These are phyloP conservation scores for Calocera viscosa DNA, from an alignment of 768 basidiomycete species.

Conservation along the genomic window DNA sequence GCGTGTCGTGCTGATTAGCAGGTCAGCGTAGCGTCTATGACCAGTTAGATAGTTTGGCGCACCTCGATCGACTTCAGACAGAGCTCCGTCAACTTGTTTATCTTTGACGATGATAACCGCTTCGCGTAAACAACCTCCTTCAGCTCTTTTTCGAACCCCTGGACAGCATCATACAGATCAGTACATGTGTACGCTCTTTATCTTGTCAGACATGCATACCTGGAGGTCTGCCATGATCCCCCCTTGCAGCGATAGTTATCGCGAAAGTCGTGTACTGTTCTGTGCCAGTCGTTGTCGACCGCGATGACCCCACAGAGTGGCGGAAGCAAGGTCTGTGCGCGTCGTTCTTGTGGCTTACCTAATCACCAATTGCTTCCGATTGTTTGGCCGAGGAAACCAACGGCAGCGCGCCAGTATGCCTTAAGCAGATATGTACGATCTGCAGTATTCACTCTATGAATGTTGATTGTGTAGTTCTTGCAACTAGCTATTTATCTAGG, in stretches of 20 bases:
- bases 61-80: constrained; percentile 71
- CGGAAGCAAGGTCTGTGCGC: neutral
- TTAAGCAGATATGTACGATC: too few species aligned
- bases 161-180: neutral
- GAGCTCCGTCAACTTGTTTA: constrained; percentile 60
- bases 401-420: too few species aligned
- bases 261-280: neutral
- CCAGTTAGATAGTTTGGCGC: constrained; percentile 21
- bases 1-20: constrained; percentile 55
- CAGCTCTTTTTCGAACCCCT: constrained; percentile 73
- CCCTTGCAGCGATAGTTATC: neutral
- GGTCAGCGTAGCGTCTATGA: neutral
- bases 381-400: neutral
- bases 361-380: neutral
- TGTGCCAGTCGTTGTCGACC: neutral
- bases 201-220: neutral
- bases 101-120: constrained; percentile 76
- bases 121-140: constrained; percentile 74
- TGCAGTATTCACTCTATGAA: neutral
- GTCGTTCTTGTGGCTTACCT: neutral
- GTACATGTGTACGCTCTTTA: neutral
- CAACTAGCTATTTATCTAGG: neutral
- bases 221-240: neutral
- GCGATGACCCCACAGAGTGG: neutral
- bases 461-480: neutral